phyloP scores from a whole-genome alignment of 805 yeast genomes.

The Candida insectorum region DNA sequence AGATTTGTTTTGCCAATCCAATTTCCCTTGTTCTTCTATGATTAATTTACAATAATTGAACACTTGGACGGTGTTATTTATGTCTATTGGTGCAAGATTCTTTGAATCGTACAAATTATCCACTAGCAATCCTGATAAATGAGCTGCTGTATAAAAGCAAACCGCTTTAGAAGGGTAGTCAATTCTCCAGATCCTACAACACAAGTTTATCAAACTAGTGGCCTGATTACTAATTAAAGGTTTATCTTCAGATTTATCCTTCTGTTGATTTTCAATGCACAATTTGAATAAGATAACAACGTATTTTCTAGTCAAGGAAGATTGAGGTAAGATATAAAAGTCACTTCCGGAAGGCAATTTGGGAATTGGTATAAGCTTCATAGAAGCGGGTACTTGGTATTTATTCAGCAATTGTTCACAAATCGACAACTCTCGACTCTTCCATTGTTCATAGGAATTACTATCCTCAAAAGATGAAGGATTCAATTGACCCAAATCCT shows the following conservation, averaged over 20 bases:
- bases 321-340: conserved; percentile 33
- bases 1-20: conserved; percentile 28
- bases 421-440: conserved; percentile 20
- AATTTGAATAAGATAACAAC: conserved; percentile 38
- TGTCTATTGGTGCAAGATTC: conserved; percentile 29
- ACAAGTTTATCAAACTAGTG: conserved; percentile 39
- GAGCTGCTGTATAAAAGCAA: conserved; percentile 48
- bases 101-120: conserved; percentile 22
- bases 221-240: conserved; percentile 39
- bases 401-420: conserved; percentile 22
- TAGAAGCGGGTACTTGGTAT: conserved; percentile 31
- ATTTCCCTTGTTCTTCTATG: conserved; percentile 27
- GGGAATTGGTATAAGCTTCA: conserved; percentile 29
- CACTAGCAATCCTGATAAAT: conserved; percentile 26
- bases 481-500: conserved; percentile 39
- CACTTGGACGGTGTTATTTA: conserved; percentile 21
- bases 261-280: conserved; percentile 28
- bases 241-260: conserved; percentile 10
- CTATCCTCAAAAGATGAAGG: conserved; percentile 21
- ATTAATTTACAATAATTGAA: conserved; percentile 27
- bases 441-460: conserved; percentile 30
- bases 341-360: conserved; percentile 33
- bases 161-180: conserved; percentile 48
- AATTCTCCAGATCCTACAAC: conserved; percentile 59
- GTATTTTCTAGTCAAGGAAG: conserved; percentile 32